Conservation (phyloP, 1,139 yeast genomes). For the Arxiozyma telluris region DNA sequence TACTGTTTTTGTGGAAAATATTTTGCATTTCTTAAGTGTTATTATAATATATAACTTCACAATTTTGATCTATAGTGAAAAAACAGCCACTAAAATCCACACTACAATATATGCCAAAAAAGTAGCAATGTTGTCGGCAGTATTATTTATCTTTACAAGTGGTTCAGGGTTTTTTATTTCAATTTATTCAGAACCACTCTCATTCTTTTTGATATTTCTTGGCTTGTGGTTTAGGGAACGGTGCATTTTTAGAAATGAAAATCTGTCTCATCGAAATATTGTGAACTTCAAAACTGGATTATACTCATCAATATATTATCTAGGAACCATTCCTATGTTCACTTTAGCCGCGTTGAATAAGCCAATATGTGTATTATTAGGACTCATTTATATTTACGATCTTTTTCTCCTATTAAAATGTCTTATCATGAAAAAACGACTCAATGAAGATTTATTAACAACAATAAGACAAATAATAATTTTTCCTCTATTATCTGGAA, state of each 20-base stretch:
- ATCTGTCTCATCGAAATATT: too few relatives aligned
- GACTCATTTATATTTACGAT: conserved; percentile 58
- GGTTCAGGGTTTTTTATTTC: conserved; percentile 73
- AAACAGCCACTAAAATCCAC: neutral
- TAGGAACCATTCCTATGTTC: conserved; percentile 51
- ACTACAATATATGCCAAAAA: conserved; percentile 1
- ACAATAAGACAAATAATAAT: conserved; percentile 8
- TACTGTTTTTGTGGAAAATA: conserved; percentile 43
- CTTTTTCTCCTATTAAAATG: conserved; percentile 28
- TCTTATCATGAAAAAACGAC: conserved; percentile 4
- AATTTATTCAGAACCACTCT: conserved; percentile 70
- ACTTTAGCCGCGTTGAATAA: conserved; percentile 55
- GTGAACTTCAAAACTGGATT: neutral
- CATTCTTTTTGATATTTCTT: conserved; percentile 54
- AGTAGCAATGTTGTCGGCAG: conserved; percentile 30
- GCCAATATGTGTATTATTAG: conserved; percentile 69
- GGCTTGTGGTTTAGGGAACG: conserved; percentile 48
- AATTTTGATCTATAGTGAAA: conserved; percentile 28
- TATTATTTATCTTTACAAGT: conserved; percentile 55
- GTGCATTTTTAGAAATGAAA: conserved; percentile 3
- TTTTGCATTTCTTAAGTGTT: conserved; percentile 43
- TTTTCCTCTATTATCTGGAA: conserved; percentile 45
- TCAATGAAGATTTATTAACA: conserved; percentile 9
- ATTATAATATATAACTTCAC: conserved; percentile 48
- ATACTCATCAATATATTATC: conserved; percentile 4